Conservation (phyloP, 1,139 yeast genomes). For the Hemisphaericaspora lyxosophila region DNA sequence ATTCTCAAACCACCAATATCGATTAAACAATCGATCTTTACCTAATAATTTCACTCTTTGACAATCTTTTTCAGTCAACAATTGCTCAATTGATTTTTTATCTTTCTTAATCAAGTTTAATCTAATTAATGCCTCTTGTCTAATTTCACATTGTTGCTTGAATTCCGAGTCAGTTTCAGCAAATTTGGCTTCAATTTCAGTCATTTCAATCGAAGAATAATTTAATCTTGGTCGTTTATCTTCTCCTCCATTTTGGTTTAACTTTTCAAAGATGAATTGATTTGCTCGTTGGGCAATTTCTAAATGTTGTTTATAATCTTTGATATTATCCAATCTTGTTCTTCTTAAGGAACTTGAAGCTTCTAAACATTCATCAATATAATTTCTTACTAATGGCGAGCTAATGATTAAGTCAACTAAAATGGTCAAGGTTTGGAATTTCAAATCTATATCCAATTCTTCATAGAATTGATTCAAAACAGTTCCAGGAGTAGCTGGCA, state of each 20-base stretch:
- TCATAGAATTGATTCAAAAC: constrained; percentile 53
- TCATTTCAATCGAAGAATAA: constrained; percentile 40
- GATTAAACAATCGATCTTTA: constrained; percentile 75
- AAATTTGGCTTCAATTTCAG: constrained; percentile 49
- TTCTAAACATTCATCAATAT: constrained; percentile 70
- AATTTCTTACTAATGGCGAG: constrained; percentile 58
- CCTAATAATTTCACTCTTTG: constrained; percentile 81
- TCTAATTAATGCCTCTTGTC: constrained; percentile 39
- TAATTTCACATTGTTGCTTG: constrained; percentile 40
- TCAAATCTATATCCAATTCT: constrained; percentile 46
- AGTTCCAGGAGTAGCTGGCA: constrained; percentile 48
- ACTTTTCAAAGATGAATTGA: constrained; percentile 31
- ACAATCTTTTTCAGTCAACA: constrained; percentile 65
- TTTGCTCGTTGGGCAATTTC: constrained; percentile 54
- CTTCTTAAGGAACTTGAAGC: constrained; percentile 63
- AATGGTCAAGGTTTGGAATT: constrained; percentile 54
- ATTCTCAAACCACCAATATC: constrained; percentile 95
- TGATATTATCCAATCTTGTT: constrained; percentile 64
- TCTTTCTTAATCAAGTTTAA: constrained; percentile 46
- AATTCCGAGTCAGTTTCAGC: constrained; percentile 49
- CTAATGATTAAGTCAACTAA: constrained; percentile 58
- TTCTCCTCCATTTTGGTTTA: constrained; percentile 10
- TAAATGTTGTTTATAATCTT: constrained; percentile 53
- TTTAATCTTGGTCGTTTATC: constrained; percentile 30
- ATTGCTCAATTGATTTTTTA: constrained; percentile 53